A percentile compares a stretch with the other conserved stretches of the same genome.
Conservation (phyloP, 2,329 filamentous ascomycete species). For the Emmonsia crescens region DNA sequence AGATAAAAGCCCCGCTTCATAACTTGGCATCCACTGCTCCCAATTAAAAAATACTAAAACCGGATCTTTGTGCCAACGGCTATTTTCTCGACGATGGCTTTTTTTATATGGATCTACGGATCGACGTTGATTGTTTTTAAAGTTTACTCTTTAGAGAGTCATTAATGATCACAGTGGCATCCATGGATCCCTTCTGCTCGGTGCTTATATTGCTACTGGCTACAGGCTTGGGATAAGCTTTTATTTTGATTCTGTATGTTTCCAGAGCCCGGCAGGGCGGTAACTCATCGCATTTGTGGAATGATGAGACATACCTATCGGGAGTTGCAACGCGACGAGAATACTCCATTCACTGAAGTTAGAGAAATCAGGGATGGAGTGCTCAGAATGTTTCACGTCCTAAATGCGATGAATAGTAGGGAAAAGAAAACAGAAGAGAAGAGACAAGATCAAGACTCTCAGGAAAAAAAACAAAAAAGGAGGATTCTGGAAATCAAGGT, state of each 20-base stretch:
- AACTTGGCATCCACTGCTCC: too few relatives aligned
- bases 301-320: background rate
- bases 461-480: background rate
- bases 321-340: background rate
- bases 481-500: background rate
- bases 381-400: too few relatives aligned
- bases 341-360: background rate
- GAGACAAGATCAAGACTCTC: background rate
- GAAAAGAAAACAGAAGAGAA: too few relatives aligned
- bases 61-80: background rate
- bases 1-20: too few relatives aligned
- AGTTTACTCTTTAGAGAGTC: background rate
- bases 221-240: background rate
- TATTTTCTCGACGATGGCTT: background rate
- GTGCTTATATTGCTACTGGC: background rate
- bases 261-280: background rate
- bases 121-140: background rate
- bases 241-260: background rate
- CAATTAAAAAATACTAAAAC: too few relatives aligned
- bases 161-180: background rate
- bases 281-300: background rate
- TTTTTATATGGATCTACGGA: background rate
- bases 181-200: background rate
- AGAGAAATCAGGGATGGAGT: background rate
- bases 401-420: too few relatives aligned